A percentile compares a stretch with the other conserved stretches of the same genome.
phyloP scores from a whole-genome alignment of 1,284 basidiomycete genomes.

The Naganishia liquefaciens region DNA sequence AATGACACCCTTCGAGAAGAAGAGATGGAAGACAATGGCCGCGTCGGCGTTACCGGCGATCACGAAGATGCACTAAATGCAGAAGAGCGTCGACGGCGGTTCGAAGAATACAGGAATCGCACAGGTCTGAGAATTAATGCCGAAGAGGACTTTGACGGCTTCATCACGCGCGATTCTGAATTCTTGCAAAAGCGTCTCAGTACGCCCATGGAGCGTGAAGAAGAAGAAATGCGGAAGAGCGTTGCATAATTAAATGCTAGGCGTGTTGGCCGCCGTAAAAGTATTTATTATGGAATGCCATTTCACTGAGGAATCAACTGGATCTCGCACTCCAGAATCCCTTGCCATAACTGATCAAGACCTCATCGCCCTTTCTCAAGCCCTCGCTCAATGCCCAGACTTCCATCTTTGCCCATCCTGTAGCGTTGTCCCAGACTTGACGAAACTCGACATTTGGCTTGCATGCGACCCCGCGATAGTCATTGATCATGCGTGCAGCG shows the following conservation, averaged over 20 bases:
- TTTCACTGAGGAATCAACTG: not conserved
- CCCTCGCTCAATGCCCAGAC: slow-evolving; percentile 65
- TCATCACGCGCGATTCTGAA: slow-evolving; percentile 2
- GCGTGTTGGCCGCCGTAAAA: not conserved
- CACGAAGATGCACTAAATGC: slow-evolving; percentile 6
- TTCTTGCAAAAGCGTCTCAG: slow-evolving; percentile 3
- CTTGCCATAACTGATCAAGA: slow-evolving; percentile 89
- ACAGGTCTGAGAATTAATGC: slow-evolving; percentile 3
- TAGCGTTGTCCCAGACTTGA: slow-evolving; percentile 49
- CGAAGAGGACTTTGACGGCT: slow-evolving; percentile 24
- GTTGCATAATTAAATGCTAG: not conserved
- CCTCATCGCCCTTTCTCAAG: slow-evolving; percentile 78
- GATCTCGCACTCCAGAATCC: slow-evolving; percentile 69
- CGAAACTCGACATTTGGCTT: slow-evolving; percentile 74
- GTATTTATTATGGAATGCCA: not conserved
- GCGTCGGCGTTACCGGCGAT: not conserved
- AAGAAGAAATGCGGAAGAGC: not conserved
- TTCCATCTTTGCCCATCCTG: slow-evolving; percentile 73
- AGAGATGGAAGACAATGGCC: not conserved
- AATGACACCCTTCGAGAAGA: not conserved
- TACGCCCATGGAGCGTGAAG: slow-evolving; percentile 24
- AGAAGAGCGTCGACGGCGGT: slow-evolving; percentile 8
- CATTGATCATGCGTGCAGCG: slow-evolving; percentile 82
- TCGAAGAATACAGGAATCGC: slow-evolving; percentile 3
- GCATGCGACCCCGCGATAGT: slow-evolving; percentile 70